Percentiles rank a stretch among this genome's conserved stretches.
Evolutionary conservation across 208 protist species (phyloP).

Genomic region (Ichthyophonus hoferi): DNA sequence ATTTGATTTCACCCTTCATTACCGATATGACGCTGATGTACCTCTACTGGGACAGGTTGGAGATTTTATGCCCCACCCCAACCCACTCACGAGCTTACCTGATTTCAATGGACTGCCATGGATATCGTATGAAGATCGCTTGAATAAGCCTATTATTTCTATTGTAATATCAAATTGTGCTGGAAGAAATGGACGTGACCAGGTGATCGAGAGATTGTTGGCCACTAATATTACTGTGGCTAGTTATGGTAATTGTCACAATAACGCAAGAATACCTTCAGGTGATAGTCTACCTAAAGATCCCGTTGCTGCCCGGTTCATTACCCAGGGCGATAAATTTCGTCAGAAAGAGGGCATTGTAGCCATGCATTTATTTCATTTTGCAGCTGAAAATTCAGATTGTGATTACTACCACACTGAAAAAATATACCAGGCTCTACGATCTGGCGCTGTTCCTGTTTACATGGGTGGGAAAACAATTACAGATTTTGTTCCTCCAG

Average conservation of each 20-base stretch:
- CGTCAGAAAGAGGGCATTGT: neutral
- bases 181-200: neutral
- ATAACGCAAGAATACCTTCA: neutral
- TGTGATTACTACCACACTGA: neutral
- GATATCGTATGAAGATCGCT: neutral
- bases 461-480: conserved; percentile 3
- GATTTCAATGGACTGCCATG: neutral
- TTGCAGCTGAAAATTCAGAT: neutral
- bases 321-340: neutral
- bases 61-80: neutral
- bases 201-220: neutral
- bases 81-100: neutral
- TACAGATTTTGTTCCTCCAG: neutral
- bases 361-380: conserved; percentile 3
- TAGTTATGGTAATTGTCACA: neutral
- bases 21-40: neutral
- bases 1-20: neutral
- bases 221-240: neutral
- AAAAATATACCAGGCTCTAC: conserved; percentile 2
- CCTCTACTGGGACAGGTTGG: neutral
- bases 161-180: neutral
- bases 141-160: neutral
- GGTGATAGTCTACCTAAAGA: neutral
- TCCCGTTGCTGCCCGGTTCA: neutral
- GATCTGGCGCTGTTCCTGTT: neutral